Base-by-base conservation (phyloP, 805 yeast species). In the Debaryomyces hansenii region DNA sequence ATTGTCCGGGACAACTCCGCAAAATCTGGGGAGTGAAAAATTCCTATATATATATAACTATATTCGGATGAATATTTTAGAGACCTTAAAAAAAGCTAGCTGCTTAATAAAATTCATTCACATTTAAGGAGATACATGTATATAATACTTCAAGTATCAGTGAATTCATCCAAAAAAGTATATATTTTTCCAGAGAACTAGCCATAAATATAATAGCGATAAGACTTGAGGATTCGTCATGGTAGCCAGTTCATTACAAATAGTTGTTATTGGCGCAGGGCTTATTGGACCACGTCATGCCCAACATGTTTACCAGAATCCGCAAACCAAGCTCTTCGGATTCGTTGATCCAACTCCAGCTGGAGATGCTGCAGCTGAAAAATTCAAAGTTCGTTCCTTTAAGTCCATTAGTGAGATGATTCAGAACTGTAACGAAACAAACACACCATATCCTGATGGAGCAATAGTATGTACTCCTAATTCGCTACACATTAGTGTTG, bases 211-310 rank as follows among this genome's bases (percentile, higher is more conserved):
- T n/a, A 7, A 21, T 7, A 9, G 27, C 27, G 27, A 7, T 24
- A 24, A 24, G 10, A 24, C 27, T 24, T 9, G 2, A 24, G 4
- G 27, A 24, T 7, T 24, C 7, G 10, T 24, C 27, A 16, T 20
- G 45, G 27, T 31, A 18, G 27, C 14, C 16, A n/a, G 16, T n/a
- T 31, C 16, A 31, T 31, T 31, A 14, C 14, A 31, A 21, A 42
- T 46, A 20, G 44, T 67, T 15, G 68, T 68, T 18, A 54, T 67
- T n/a, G 75, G 75, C 2, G 72, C 71, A 3, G 75, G 75, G 4
- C 55, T 70, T 16, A 69, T 70, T 16, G 75, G 75, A 2, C 74
- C 74, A 7, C 61, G 75, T 39, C 75, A 70, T 53, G 72, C 72
- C 7, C 56, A 58, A 18, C 74, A 69, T 50, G 58, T 67, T 15